These are phyloP conservation scores for Filobasidium wieringae DNA, from an alignment of 768 basidiomycete species.

Conservation along the genomic window DNA sequence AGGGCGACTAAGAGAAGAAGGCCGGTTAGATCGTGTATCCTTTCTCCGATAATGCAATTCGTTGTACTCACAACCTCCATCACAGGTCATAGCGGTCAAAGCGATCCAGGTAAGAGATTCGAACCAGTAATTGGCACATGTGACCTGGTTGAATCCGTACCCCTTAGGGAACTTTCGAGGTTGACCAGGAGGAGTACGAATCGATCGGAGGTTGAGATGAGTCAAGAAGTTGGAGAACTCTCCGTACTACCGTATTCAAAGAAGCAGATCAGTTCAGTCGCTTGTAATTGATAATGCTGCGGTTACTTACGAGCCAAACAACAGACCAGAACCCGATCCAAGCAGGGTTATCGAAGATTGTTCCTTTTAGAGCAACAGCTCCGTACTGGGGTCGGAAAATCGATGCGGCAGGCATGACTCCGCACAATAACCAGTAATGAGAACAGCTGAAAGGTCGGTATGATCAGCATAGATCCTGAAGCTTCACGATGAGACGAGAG, in stretches of 20 bases:
- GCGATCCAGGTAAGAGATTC: slow-evolving; percentile 66
- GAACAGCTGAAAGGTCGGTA: slow-evolving; percentile 50
- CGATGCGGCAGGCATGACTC: slow-evolving; percentile 64
- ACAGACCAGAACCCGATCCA: slow-evolving; percentile 58
- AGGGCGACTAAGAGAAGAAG: slow-evolving; percentile 36
- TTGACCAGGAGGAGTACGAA: slow-evolving; percentile 64
- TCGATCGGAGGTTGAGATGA: slow-evolving; percentile 67
- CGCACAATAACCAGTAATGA: slow-evolving; percentile 77
- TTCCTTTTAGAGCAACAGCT: slow-evolving; percentile 52
- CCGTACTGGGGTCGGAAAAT: slow-evolving; percentile 73
- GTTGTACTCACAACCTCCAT: slow-evolving; percentile 53
- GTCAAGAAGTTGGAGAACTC: slow-evolving; percentile 73
- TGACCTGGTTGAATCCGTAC: slow-evolving; percentile 76
- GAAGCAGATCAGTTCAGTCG: slow-evolving; percentile 2
- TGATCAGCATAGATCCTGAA: background rate
- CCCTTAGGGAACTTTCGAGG: slow-evolving; percentile 80
- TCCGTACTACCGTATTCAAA: slow-evolving; percentile 68
- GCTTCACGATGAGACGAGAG: background rate
- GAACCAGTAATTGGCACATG: slow-evolving; percentile 90
- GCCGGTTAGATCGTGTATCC: background rate
- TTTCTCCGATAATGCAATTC: background rate
- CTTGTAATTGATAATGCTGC: background rate
- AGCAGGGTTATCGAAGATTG: slow-evolving; percentile 52
- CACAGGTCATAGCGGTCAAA: slow-evolving; percentile 65
- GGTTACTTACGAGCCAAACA: slow-evolving; percentile 62